Evolutionary conservation across 2,329 filamentous ascomycete species (phyloP), one percentile per base, ranked within the genome.

Genomic region (Capronia epimyces): DNA sequence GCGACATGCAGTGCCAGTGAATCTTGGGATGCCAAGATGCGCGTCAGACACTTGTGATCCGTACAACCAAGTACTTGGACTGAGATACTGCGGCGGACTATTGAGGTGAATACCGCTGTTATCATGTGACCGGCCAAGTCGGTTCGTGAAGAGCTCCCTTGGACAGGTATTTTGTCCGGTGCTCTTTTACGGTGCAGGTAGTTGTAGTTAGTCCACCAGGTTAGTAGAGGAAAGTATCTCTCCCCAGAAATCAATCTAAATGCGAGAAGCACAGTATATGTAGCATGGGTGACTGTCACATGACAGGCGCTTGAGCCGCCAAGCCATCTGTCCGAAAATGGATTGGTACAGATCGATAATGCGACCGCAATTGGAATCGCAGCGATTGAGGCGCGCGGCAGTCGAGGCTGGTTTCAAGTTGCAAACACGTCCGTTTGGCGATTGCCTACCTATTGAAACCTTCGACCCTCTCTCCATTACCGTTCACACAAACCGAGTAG

Each of bases 301-400:
- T 37, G 34, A 37, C 12, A 7, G 34, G 29, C 18, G 18, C 8
- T 13, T 24, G 8, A 20, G 16, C 15, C 25, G 46, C 46, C 46
- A 46, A 46, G 43, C 16, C 16, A n/a, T n/a, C 21, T 46, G 20
- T 34, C 31, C 43, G 12, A 37, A 44, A 36, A 25, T 25, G 31
- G 29, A 18, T 10, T 46, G 25, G 43, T 43, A 13, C 25, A 15
- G n/a, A n/a, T 24, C 20, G 43, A 46, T 24, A 31, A 22, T 18
- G 22, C 13, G 24, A 43, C 41, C 41, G 24, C 41, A 43, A 21
- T 15, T 43, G 24, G 40, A 29, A 29, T 29, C 15, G 16, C 24
- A 32, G 25, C 34, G 15, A 43, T 29, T 10, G 21, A 43, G 20
- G 46, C 46, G 46, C 46, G 46, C 37, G 46, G 25, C 46, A 43